Percentiles rank a stretch among this genome's conserved stretches.
Conservation (phyloP, 1,139 yeast genomes). For the Barnettozyma hawaiiensis region DNA sequence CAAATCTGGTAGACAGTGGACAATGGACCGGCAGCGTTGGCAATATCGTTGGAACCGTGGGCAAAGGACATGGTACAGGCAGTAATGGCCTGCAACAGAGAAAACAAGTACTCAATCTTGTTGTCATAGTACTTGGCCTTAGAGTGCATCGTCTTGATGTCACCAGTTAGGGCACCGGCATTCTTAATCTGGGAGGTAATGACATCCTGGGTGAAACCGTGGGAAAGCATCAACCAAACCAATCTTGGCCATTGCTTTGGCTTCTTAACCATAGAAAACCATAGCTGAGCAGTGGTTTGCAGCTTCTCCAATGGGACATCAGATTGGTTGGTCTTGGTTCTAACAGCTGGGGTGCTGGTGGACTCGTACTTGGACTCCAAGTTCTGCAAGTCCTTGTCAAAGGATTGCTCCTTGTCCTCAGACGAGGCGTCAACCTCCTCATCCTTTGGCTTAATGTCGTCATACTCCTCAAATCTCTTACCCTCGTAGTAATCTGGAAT, state of each 20-base stretch:
- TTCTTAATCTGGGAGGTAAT: constrained; percentile 42
- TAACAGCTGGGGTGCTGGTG: constrained; percentile 1
- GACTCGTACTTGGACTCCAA: constrained; percentile 17
- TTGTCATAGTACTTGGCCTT: constrained; percentile 64
- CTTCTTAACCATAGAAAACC: constrained; percentile 35
- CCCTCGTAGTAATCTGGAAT: constrained; percentile 64
- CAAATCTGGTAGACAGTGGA: constrained; percentile 61
- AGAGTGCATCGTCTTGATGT: constrained; percentile 47
- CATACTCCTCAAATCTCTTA: constrained; percentile 37
- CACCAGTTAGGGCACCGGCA: constrained; percentile 27
- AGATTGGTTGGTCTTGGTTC: background rate
- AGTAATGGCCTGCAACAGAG: constrained; percentile 65
- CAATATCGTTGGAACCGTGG: constrained; percentile 77
- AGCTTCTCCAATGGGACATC: constrained; percentile 23
- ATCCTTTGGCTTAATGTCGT: constrained; percentile 10
- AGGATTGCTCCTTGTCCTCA: constrained; percentile 12
- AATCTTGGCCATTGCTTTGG: constrained; percentile 53
- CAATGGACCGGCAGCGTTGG: constrained; percentile 76
- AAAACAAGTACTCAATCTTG: constrained; percentile 64
- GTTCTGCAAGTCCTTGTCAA: constrained; percentile 18
- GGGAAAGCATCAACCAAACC: constrained; percentile 43
- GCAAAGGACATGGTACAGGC: constrained; percentile 81
- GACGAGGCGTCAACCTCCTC: constrained; percentile 11
- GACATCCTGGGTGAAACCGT: constrained; percentile 64
- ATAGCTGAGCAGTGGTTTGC: constrained; percentile 35